phyloP scores from a whole-genome alignment of 108 stramenopile genomes.

The Seminavis robusta region DNA sequence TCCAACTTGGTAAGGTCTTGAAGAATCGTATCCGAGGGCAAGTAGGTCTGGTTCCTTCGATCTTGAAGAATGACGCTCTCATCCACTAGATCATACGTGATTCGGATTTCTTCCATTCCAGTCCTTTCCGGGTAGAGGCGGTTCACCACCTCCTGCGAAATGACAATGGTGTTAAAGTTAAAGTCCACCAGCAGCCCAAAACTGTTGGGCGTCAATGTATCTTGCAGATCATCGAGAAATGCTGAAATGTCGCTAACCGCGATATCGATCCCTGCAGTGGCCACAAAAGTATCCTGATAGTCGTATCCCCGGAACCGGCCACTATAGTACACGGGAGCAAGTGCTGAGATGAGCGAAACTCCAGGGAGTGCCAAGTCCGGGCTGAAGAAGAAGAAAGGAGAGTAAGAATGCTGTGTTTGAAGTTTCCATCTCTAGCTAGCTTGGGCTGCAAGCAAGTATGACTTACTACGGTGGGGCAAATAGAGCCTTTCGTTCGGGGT shows the following conservation, averaged over 20 bases:
- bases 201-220: constrained; percentile 7
- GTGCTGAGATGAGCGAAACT: constrained; percentile 14
- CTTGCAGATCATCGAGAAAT: constrained; percentile 12
- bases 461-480: no score
- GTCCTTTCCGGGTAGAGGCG: constrained; percentile 13
- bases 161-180: constrained; percentile 9
- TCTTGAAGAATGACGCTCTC: no score
- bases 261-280: constrained; percentile 22
- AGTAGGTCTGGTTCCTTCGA: no score
- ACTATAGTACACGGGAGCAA: constrained; percentile 23
- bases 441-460: no score
- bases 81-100: no score
- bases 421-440: no score
- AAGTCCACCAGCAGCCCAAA: constrained; percentile 18
- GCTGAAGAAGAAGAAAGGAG: no score
- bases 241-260: constrained; percentile 7
- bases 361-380: constrained; percentile 16
- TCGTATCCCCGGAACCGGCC: constrained; percentile 3
- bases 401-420: no score
- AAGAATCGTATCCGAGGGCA: constrained; percentile 29
- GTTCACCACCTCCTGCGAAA: constrained; percentile 16
- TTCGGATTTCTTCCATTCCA: no score
- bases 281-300: constrained; percentile 4
- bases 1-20: constrained; percentile 12
- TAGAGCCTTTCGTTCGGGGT: no score